These are phyloP conservation scores for Houttuynia cordata DNA, from an alignment of 164 flowering plant genomes.

Conservation along the genomic window DNA sequence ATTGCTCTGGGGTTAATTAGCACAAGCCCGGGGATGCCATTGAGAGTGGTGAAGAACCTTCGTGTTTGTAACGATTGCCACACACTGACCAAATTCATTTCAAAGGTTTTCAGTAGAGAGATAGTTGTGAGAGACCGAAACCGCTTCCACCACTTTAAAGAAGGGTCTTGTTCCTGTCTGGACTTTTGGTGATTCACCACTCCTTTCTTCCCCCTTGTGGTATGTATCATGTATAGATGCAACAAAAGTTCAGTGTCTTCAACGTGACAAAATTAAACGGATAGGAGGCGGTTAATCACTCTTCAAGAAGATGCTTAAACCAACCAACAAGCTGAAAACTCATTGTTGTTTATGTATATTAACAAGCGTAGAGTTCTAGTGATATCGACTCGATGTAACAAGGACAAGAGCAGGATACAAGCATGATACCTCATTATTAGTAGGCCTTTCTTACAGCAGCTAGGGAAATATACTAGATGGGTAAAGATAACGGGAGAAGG, in stretches of 20 bases:
- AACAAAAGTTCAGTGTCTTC: no score
- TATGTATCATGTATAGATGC: no score
- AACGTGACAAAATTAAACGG: neutral
- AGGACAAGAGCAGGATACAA: neutral
- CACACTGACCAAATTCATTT: conserved; percentile 7
- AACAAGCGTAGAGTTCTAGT: no score
- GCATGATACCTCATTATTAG: no score
- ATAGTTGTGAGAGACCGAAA: conserved; percentile 13
- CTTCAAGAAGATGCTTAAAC: no score
- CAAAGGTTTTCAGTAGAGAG: conserved; percentile 9
- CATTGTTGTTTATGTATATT: no score
- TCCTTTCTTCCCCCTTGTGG: no score
- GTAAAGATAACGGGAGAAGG: neutral
- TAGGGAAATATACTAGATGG: neutral
- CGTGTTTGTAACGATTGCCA: conserved; percentile 15
- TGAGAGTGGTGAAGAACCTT: conserved; percentile 14
- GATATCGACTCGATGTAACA: no score
- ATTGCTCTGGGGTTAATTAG: conserved; percentile 13
- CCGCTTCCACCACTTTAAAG: conserved; percentile 14
- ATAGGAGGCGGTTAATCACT: no score
- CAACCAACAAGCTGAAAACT: no score
- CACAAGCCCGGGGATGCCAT: conserved; percentile 9
- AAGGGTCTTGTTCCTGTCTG: conserved; percentile 11
- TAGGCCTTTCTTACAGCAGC: neutral
- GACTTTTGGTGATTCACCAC: conserved; percentile 13